Evolutionary conservation across 2,329 filamentous ascomycete species (phyloP).

Genomic region (Diplodia corticola): DNA sequence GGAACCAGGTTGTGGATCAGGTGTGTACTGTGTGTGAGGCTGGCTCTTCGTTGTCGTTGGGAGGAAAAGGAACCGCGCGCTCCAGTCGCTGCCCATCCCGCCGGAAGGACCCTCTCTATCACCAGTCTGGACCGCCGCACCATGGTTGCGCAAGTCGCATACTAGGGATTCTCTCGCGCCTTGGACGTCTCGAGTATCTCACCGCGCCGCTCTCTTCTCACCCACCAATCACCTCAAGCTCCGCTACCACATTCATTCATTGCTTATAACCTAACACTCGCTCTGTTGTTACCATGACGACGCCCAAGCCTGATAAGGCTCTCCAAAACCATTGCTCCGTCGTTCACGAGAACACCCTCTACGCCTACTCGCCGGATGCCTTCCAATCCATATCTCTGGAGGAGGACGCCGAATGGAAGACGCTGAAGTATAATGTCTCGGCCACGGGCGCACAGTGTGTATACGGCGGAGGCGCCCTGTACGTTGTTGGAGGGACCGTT

Average conservation of each 20-base stretch:
- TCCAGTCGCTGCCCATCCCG: constrained; percentile 1
- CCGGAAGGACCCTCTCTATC: constrained; percentile 4
- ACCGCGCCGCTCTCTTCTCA: constrained; percentile 10
- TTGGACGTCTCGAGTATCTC: constrained; percentile 6
- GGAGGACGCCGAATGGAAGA: constrained; percentile 70
- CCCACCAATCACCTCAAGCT: not conserved
- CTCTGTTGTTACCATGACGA: constrained; percentile 57
- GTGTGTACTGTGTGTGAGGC: not conserved
- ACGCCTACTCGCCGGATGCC: constrained; percentile 72
- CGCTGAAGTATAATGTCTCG: constrained; percentile 63
- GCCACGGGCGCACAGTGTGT: constrained; percentile 79
- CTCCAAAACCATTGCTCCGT: constrained; percentile 79
- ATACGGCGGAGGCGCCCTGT: constrained; percentile 68
- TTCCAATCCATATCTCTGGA: constrained; percentile 73
- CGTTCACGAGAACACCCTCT: constrained; percentile 78
- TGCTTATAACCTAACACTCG: not conserved
- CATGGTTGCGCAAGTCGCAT: constrained; percentile 17
- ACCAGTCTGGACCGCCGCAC: constrained; percentile 1
- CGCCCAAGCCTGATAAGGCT: constrained; percentile 68
- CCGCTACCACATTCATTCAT: not conserved
- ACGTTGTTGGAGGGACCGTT: constrained; percentile 70
- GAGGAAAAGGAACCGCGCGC: constrained; percentile 12
- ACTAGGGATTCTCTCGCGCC: constrained; percentile 13
- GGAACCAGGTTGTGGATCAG: not conserved
- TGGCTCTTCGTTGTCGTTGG: not conserved